phyloP scores from a whole-genome alignment of 768 basidiomycete genomes.

The Mycena albidolilacea region DNA sequence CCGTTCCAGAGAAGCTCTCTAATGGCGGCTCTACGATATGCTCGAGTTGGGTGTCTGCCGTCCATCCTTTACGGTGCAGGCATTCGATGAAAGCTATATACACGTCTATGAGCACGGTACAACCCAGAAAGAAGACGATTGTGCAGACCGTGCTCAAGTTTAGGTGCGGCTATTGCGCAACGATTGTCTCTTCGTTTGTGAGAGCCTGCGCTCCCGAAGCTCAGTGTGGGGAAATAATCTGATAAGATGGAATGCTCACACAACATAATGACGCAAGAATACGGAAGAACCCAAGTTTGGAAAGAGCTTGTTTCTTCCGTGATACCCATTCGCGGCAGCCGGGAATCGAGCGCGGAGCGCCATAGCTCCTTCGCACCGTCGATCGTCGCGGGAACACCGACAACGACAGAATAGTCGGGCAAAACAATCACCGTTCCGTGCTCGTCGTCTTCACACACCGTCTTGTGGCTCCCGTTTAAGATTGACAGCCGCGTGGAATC shows the following conservation, averaged over 20 bases:
- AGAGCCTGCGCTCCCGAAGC: constrained; percentile 71
- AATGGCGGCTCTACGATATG: constrained; percentile 66
- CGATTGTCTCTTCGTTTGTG: constrained; percentile 95
- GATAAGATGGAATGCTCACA: constrained; percentile 67
- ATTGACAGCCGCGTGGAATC: constrained; percentile 75
- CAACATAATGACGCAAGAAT: constrained; percentile 89
- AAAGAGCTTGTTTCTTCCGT: constrained; percentile 61
- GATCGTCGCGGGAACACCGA: constrained; percentile 74
- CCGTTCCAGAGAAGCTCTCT: constrained; percentile 69
- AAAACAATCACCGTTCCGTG: constrained; percentile 89
- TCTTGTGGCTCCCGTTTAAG: constrained; percentile 87
- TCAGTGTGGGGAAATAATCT: constrained; percentile 32
- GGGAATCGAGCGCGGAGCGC: constrained; percentile 73
- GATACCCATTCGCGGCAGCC: constrained; percentile 63
- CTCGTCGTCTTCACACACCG: constrained; percentile 74
- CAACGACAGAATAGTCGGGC: constrained; percentile 91
- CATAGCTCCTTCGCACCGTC: constrained; percentile 82
- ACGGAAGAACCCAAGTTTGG: constrained; percentile 88
- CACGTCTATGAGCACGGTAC: background rate
- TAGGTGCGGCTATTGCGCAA: constrained; percentile 89
- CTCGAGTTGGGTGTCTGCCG: constrained; percentile 81
- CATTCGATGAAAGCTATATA: constrained; percentile 71
- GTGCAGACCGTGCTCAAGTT: constrained; percentile 79
- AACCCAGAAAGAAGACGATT: background rate
- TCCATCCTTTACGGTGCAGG: constrained; percentile 80